These are phyloP conservation scores for Colletotrichum graminicola DNA, from an alignment of 2,329 filamentous ascomycete species.

Conservation along the genomic window DNA sequence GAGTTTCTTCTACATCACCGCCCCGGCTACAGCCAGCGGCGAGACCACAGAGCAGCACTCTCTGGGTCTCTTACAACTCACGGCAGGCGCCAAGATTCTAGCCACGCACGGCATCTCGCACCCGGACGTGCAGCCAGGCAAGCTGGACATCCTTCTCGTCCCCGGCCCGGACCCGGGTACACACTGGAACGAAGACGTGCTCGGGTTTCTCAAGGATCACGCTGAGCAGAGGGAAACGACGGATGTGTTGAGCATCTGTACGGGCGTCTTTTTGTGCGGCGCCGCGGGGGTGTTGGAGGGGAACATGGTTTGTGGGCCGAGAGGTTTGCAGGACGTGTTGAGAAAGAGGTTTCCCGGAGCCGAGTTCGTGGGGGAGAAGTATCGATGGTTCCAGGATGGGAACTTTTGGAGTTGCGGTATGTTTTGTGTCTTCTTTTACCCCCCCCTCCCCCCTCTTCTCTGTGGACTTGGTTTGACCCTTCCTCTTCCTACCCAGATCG, in stretches of 20 bases:
- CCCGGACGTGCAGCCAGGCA: constrained; percentile 61
- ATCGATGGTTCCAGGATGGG: constrained; percentile 65
- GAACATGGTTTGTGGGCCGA: constrained; percentile 60
- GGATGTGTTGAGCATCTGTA: constrained; percentile 66
- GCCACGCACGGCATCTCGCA: constrained; percentile 60
- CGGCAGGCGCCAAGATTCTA: constrained; percentile 54
- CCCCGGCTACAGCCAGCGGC: constrained; percentile 34
- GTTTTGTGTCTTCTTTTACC: constrained; percentile 43
- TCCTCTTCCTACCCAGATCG: not conserved
- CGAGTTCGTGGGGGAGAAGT: constrained; percentile 58
- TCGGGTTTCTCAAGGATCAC: constrained; percentile 60
- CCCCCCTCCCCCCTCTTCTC: not conserved
- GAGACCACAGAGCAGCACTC: constrained; percentile 47
- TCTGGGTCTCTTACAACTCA: constrained; percentile 52
- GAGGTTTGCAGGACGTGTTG: constrained; percentile 57
- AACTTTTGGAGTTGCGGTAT: constrained; percentile 68
- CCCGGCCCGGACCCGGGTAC: constrained; percentile 61
- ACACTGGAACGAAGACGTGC: constrained; percentile 49
- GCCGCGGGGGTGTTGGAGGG: constrained; percentile 62
- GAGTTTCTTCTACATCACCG: constrained; percentile 61
- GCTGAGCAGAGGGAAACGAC: constrained; percentile 50
- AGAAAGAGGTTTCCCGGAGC: constrained; percentile 53
- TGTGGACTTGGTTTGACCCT: not conserved
- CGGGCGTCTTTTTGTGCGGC: constrained; percentile 62
- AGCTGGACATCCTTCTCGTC: constrained; percentile 63